phyloP scores from a whole-genome alignment of 495 filamentous ascomycete genomes.

The Penicillium macrosclerotiorum region DNA sequence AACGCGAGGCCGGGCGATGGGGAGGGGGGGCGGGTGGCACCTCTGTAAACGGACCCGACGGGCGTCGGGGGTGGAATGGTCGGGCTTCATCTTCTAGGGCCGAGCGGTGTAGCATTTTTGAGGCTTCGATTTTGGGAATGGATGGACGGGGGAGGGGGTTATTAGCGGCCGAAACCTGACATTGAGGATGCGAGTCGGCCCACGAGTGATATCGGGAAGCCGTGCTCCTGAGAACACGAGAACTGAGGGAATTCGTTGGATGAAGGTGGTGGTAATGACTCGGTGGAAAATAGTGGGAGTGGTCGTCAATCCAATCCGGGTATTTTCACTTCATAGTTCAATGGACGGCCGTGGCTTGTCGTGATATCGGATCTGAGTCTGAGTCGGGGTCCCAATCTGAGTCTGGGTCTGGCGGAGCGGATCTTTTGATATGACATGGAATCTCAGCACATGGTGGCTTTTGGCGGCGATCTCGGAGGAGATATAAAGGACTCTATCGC shows the following conservation, averaged over 20 bases:
- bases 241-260: too few species aligned
- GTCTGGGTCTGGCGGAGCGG: too few species aligned
- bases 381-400: too few species aligned
- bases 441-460: constrained; percentile 18
- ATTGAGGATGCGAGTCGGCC: constrained; percentile 16
- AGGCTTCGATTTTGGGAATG: constrained; percentile 4
- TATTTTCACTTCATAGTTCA: constrained; percentile 18
- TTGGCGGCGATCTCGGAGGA: constrained; percentile 1
- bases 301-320: neutral
- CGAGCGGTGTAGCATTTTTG: constrained; percentile 30
- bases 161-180: constrained; percentile 7
- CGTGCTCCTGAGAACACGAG: too few species aligned
- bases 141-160: too few species aligned
- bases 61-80: constrained; percentile 22
- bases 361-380: too few species aligned
- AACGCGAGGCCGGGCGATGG: constrained; percentile 21
- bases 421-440: neutral
- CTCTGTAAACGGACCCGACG: constrained; percentile 19
- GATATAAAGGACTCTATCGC: constrained; percentile 12
- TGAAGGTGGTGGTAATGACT: too few species aligned
- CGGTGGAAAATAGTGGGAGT: too few species aligned
- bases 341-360: too few species aligned
- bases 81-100: constrained; percentile 26
- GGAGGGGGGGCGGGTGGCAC: constrained; percentile 10
- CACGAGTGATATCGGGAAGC: too few species aligned